phyloP scores from a whole-genome alignment of 805 yeast genomes.

The Candida tibetensis region DNA sequence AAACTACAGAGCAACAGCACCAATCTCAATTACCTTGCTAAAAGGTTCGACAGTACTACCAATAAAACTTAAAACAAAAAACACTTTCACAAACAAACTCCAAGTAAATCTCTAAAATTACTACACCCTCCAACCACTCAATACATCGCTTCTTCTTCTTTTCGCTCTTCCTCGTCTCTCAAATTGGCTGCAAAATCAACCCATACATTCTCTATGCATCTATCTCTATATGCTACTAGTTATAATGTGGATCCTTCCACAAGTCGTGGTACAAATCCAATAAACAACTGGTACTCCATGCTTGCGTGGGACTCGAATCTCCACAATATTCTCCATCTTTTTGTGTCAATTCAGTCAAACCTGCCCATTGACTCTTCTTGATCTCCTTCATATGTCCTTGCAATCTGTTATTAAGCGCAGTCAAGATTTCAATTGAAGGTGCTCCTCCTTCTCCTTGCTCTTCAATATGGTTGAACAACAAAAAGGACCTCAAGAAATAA shows the following conservation, averaged over 20 bases:
- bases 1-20: no score
- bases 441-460: conserved; percentile 12
- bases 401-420: conserved; percentile 58
- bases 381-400: conserved; percentile 70
- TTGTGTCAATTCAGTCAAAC: conserved; percentile 87
- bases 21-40: no score
- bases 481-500: conserved; percentile 77
- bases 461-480: conserved; percentile 46
- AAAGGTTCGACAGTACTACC: no score
- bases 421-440: conserved; percentile 53
- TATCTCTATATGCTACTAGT: neutral
- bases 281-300: conserved; percentile 90
- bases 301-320: conserved; percentile 94
- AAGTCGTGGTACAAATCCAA: conserved; percentile 74
- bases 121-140: no score
- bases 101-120: no score
- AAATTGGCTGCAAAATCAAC: neutral
- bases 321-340: conserved; percentile 76
- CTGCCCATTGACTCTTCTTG: conserved; percentile 82
- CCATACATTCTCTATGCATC: neutral
- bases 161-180: no score
- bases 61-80: no score
- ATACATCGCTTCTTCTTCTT: no score
- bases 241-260: conserved; percentile 23
- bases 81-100: no score